Evolutionary conservation across 2,329 filamentous ascomycete genomes (phyloP).

Genomic region (Elsinoe necatrix): DNA sequence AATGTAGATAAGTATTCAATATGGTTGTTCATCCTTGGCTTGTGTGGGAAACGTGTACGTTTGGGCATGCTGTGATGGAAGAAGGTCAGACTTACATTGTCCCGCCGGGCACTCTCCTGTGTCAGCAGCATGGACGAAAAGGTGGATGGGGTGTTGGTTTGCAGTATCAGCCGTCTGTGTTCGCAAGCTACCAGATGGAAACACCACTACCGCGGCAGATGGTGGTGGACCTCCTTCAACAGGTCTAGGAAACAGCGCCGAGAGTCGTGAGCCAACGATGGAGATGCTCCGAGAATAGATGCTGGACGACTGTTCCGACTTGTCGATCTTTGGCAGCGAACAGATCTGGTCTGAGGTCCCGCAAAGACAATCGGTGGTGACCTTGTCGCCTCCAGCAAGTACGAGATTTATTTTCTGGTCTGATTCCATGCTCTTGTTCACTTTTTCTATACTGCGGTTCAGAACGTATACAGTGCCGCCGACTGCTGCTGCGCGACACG

Average conservation of each 20-base stretch:
- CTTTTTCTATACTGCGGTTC: conserved; percentile 53
- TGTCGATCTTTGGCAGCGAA: neutral
- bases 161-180: conserved; percentile 20
- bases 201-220: conserved; percentile 62
- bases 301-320: neutral
- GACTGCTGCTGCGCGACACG: conserved; percentile 81
- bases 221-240: conserved; percentile 69
- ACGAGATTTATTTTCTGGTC: conserved; percentile 16
- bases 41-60: conserved; percentile 14
- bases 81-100: conserved; percentile 73
- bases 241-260: conserved; percentile 57
- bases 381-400: conserved; percentile 26
- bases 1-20: conserved; percentile 99
- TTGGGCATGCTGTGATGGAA: conserved; percentile 19
- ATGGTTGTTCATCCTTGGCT: conserved; percentile 66
- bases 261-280: conserved; percentile 59
- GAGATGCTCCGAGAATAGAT: conserved; percentile 40
- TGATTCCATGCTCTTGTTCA: conserved; percentile 17
- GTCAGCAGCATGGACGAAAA: conserved; percentile 74
- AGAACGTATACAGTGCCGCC: conserved; percentile 88
- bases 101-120: conserved; percentile 81
- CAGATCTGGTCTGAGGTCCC: conserved; percentile 25
- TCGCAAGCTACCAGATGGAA: conserved; percentile 48
- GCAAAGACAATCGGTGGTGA: conserved; percentile 27
- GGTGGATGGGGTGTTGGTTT: conserved; percentile 47